These are phyloP conservation scores for Cantharellus cinnabarinus DNA, from an alignment of 768 basidiomycete species.

Conservation along the genomic window DNA sequence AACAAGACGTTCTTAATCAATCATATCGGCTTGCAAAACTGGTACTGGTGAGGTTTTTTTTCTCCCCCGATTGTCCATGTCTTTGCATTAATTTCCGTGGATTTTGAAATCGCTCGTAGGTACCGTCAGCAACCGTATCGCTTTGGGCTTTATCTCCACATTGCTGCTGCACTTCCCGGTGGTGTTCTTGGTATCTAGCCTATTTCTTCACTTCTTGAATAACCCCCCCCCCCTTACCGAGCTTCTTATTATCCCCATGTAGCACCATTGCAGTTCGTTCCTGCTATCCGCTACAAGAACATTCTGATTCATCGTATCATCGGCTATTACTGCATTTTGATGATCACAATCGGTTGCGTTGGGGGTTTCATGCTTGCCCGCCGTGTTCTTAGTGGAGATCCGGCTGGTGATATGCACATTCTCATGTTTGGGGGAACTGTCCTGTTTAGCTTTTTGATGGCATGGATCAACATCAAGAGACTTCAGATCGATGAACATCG, in stretches of 20 bases:
- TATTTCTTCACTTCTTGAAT: not conserved
- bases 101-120: too few relatives aligned
- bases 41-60: too few relatives aligned
- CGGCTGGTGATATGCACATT: not conserved
- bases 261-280: not conserved
- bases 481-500: not conserved
- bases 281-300: not conserved
- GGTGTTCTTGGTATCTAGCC: not conserved
- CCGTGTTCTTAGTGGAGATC: not conserved
- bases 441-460: not conserved
- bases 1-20: too few relatives aligned
- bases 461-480: not conserved
- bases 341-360: not conserved
- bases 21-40: too few relatives aligned
- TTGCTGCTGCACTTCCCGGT: not conserved
- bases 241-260: not conserved
- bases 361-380: not conserved
- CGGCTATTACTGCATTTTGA: not conserved
- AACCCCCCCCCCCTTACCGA: not conserved
- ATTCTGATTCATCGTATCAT: not conserved
- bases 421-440: not conserved
- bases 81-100: too few relatives aligned
- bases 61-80: too few relatives aligned
- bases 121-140: too few relatives aligned
- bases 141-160: not conserved